Percentiles rank a stretch among this genome's conserved stretches.
Conservation (phyloP, 805 yeast genomes). For the Lipomyces sp. region DNA sequence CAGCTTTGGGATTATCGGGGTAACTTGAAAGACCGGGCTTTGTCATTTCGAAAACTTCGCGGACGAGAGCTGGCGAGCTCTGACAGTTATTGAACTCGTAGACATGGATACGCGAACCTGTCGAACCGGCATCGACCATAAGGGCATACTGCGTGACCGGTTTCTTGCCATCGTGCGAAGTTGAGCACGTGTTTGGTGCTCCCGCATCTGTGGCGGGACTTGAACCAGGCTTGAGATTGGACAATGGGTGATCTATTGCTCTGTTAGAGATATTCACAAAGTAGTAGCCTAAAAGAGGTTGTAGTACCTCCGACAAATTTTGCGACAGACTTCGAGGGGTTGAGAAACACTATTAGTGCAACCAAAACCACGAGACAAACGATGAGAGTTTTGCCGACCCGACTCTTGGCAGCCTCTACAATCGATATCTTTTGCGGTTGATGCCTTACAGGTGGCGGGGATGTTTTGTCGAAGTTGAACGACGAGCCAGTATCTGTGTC, state of each 20-base stretch:
- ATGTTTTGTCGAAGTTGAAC: conserved; percentile 29
- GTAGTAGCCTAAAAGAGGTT: background rate
- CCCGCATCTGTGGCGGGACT: background rate
- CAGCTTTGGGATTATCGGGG: conserved; percentile 77
- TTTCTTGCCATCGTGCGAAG: conserved; percentile 47
- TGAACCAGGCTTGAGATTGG: conserved; percentile 1
- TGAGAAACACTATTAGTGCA: conserved; percentile 17
- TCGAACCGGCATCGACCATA: conserved; percentile 97
- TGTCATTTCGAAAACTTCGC: conserved; percentile 84
- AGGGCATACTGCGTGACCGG: conserved; percentile 70
- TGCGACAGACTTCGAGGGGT: conserved; percentile 18
- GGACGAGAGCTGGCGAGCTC: conserved; percentile 78
- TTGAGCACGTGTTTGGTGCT: conserved; percentile 40
- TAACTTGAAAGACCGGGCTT: conserved; percentile 91
- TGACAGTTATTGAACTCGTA: conserved; percentile 88
- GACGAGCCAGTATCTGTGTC: conserved; percentile 3
- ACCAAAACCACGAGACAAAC: conserved; percentile 16
- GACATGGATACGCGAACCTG: conserved; percentile 95
- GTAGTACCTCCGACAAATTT: conserved; percentile 26
- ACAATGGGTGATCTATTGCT: background rate
- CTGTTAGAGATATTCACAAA: background rate
- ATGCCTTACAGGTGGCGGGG: background rate
- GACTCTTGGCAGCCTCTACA: conserved; percentile 29
- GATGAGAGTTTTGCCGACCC: conserved; percentile 30
- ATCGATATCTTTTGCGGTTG: conserved; percentile 17